Percentiles rank a stretch among this genome's conserved stretches.
These are phyloP conservation scores for Sporothrix luriei DNA, from an alignment of 2,329 filamentous ascomycete species.

Conservation along the genomic window DNA sequence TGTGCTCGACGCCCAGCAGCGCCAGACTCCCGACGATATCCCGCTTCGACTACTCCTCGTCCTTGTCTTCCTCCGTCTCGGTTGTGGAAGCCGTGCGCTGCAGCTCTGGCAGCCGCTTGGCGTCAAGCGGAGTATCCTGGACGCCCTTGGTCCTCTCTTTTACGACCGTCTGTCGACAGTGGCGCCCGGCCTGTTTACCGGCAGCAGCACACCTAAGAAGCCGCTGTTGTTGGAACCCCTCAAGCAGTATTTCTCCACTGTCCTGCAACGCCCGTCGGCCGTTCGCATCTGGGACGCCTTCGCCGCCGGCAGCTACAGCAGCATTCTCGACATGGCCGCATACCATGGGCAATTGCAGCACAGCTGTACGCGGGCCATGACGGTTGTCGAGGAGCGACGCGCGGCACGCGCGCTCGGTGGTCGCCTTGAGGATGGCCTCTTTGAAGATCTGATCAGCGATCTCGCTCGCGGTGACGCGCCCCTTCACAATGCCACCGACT, in stretches of 20 bases:
- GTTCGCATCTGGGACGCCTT: slow-evolving; percentile 54
- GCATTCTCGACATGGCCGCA: slow-evolving; percentile 52
- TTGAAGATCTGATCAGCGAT: slow-evolving; percentile 46
- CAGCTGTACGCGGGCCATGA: slow-evolving; percentile 58
- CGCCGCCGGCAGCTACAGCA: slow-evolving; percentile 54
- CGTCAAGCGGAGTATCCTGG: slow-evolving; percentile 61
- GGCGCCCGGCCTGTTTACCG: slow-evolving; percentile 50
- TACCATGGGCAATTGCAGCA: slow-evolving; percentile 50
- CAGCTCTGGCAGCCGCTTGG: slow-evolving; percentile 55
- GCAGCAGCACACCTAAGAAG: slow-evolving; percentile 35
- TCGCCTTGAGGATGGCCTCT: slow-evolving; percentile 47
- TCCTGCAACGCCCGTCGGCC: slow-evolving; percentile 46
- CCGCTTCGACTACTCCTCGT: slow-evolving; percentile 54
- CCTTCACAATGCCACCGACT: slow-evolving; percentile 54
- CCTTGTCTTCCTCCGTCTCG: slow-evolving; percentile 55
- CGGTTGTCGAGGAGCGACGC: slow-evolving; percentile 55
- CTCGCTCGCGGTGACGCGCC: slow-evolving; percentile 46
- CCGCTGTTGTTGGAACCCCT: slow-evolving; percentile 48
- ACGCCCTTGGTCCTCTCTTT: slow-evolving; percentile 58
- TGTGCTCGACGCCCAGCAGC: slow-evolving; percentile 54
- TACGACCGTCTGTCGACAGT: slow-evolving; percentile 59
- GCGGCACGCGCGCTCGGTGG: slow-evolving; percentile 50
- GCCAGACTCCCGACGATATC: slow-evolving; percentile 50
- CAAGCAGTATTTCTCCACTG: slow-evolving; percentile 51
- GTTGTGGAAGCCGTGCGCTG: slow-evolving; percentile 52